Conservation (phyloP, 164 flowering plant species). For the Tetracentron sinense region DNA sequence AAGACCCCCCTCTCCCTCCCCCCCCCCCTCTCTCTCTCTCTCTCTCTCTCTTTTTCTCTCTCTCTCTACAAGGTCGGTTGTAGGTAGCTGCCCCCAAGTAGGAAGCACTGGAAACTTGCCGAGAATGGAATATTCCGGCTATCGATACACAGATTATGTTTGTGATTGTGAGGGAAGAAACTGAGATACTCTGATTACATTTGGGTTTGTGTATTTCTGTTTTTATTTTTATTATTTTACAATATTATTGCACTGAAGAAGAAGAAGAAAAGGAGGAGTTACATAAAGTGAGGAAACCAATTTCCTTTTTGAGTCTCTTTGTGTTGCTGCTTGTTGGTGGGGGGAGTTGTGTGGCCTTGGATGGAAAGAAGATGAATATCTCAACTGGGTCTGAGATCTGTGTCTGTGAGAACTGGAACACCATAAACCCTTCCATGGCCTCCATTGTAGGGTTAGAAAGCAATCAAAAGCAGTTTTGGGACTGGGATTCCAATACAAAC, state of each 20-base stretch:
- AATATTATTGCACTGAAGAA: slow-evolving; percentile 11
- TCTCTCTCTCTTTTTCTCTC: not conserved
- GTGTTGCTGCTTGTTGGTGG: not conserved
- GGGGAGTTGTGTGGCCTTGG: slow-evolving; percentile 11
- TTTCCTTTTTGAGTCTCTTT: not conserved
- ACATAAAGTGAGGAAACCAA: slow-evolving; percentile 13
- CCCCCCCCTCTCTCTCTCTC: too few relatives aligned
- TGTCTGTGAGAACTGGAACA: slow-evolving; percentile 24
- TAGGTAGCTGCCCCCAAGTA: not conserved
- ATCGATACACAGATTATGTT: slow-evolving; percentile 17
- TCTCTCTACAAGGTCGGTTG: too few relatives aligned
- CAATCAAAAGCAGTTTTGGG: slow-evolving; percentile 23
- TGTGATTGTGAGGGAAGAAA: not conserved
- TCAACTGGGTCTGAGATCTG: not conserved
- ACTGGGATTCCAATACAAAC: slow-evolving; percentile 18
- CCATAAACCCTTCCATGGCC: slow-evolving; percentile 19
- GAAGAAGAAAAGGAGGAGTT: slow-evolving; percentile 6
- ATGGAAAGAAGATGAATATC: slow-evolving; percentile 27
- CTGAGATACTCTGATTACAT: slow-evolving; percentile 3
- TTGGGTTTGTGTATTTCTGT: slow-evolving; percentile 2
- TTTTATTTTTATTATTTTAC: too few relatives aligned
- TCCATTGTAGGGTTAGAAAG: slow-evolving; percentile 23
- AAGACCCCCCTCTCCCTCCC: too few relatives aligned
- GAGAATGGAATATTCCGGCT: slow-evolving; percentile 19
- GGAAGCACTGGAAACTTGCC: slow-evolving; percentile 5